phyloP scores from a whole-genome alignment of 1,284 basidiomycete genomes.

The Hymenochaete sp. region DNA sequence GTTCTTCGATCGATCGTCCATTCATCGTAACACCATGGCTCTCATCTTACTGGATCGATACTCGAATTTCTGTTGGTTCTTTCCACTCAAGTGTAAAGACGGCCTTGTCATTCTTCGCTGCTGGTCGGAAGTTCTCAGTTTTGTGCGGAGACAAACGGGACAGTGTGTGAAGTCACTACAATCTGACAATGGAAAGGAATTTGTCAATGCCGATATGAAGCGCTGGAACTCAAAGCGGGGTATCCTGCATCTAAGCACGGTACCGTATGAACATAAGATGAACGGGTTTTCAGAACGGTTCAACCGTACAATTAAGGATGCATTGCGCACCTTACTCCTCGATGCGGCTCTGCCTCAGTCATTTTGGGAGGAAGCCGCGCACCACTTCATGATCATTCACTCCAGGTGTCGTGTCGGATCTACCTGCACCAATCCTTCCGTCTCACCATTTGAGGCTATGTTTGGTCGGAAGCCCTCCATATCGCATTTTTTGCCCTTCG shows the following conservation, averaged over 20 bases:
- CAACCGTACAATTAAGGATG: constrained; percentile 16
- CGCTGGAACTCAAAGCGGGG: background rate
- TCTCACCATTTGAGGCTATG: too few species aligned
- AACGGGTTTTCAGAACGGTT: constrained; percentile 18
- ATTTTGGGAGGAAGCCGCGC: constrained; percentile 23
- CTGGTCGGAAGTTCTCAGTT: too few species aligned
- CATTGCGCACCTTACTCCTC: constrained; percentile 14
- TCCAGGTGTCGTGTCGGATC: too few species aligned
- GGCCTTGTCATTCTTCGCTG: too few species aligned
- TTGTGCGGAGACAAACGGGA: too few species aligned
- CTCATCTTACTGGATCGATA: constrained; percentile 3
- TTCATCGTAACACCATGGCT: too few species aligned
- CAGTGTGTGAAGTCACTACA: background rate
- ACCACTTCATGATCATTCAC: too few species aligned
- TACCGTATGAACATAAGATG: constrained; percentile 17
- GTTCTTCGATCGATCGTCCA: too few species aligned
- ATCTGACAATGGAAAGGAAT: constrained; percentile 13
- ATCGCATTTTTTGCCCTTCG: too few species aligned
- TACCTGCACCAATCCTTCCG: too few species aligned
- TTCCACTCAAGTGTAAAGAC: background rate
- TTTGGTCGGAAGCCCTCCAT: too few species aligned
- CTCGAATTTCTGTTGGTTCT: background rate
- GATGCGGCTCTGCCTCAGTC: constrained; percentile 16
- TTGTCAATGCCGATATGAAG: constrained; percentile 6
- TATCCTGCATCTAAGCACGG: constrained; percentile 3